Evolutionary conservation across 2,329 filamentous ascomycete species (phyloP).

Genomic region (Penicillium nordicum): DNA sequence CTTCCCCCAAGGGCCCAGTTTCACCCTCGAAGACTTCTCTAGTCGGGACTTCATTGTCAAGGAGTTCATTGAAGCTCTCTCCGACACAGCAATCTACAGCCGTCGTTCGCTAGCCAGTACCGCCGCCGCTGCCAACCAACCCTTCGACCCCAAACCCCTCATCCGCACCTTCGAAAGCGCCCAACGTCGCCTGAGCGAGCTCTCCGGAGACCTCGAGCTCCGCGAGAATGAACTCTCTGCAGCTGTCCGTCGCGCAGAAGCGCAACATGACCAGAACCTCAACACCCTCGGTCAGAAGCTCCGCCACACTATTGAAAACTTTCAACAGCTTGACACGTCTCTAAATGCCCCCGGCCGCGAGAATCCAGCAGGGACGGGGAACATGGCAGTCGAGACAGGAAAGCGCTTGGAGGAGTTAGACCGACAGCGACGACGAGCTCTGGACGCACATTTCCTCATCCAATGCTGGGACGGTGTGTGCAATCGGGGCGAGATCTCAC

Average conservation of each 20-base stretch:
- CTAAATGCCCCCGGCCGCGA: conserved; percentile 60
- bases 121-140: conserved; percentile 36
- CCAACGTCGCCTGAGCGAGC: conserved; percentile 48
- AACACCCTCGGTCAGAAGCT: conserved; percentile 84
- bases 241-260: conserved; percentile 85
- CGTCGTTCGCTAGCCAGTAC: conserved; percentile 67
- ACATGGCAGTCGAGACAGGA: conserved; percentile 90
- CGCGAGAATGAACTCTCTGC: conserved; percentile 88
- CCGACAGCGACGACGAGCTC: conserved; percentile 79
- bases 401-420: conserved; percentile 92
- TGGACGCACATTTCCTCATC: conserved; percentile 92
- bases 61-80: conserved; percentile 92
- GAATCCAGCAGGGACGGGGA: conserved; percentile 60
- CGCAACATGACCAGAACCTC: conserved; percentile 86
- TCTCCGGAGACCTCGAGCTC: conserved; percentile 75
- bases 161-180: conserved; percentile 89
- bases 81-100: conserved; percentile 73
- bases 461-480: conserved; percentile 96
- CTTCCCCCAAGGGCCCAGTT: conserved; percentile 75
- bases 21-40: conserved; percentile 84
- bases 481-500: conserved; percentile 79
- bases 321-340: conserved; percentile 82
- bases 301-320: conserved; percentile 86
- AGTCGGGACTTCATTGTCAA: conserved; percentile 95
- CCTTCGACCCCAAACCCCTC: conserved; percentile 93